Percentiles rank a stretch among this genome's conserved stretches.
These are phyloP conservation scores for Tothia fuscella DNA, from an alignment of 2,329 filamentous ascomycete genomes.

Conservation along the genomic window DNA sequence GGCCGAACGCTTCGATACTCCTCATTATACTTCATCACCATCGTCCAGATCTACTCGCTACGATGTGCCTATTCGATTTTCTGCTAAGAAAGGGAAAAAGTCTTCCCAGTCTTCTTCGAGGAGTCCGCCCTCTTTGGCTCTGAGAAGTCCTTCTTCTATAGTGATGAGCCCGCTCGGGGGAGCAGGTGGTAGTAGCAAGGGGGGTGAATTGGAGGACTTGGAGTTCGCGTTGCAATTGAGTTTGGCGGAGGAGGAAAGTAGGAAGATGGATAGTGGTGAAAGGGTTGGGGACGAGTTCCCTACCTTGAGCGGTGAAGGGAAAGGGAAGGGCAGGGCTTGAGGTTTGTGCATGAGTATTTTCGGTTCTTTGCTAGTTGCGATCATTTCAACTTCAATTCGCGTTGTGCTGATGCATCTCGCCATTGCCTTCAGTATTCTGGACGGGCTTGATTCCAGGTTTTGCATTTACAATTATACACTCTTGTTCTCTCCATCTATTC, in stretches of 20 bases:
- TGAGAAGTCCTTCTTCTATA: slow-evolving; percentile 15
- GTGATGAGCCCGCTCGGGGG: not conserved
- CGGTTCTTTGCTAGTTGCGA: not conserved
- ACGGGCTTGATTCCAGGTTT: no score
- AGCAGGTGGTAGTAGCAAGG: not conserved
- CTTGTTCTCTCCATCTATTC: no score
- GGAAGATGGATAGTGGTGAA: slow-evolving; percentile 14
- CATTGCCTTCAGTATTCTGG: no score
- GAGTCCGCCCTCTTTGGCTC: slow-evolving; percentile 18
- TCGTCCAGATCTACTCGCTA: slow-evolving; percentile 14
- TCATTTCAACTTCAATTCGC: no score
- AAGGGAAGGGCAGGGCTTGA: slow-evolving; percentile 7
- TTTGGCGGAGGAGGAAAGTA: slow-evolving; percentile 45
- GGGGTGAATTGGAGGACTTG: slow-evolving; percentile 41
- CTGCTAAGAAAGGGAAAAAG: slow-evolving; percentile 27
- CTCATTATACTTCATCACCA: not conserved
- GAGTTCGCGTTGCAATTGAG: slow-evolving; percentile 52
- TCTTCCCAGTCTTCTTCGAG: slow-evolving; percentile 16
- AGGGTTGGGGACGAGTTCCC: slow-evolving; percentile 4
- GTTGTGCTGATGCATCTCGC: no score
- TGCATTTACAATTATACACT: no score
- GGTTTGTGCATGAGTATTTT: not conserved
- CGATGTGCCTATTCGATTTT: slow-evolving; percentile 35
- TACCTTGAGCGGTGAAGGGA: not conserved
- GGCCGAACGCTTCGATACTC: slow-evolving; percentile 12